These are phyloP conservation scores for Lizanozyma gosingica DNA, from an alignment of 1,139 yeast species.

Conservation along the genomic window DNA sequence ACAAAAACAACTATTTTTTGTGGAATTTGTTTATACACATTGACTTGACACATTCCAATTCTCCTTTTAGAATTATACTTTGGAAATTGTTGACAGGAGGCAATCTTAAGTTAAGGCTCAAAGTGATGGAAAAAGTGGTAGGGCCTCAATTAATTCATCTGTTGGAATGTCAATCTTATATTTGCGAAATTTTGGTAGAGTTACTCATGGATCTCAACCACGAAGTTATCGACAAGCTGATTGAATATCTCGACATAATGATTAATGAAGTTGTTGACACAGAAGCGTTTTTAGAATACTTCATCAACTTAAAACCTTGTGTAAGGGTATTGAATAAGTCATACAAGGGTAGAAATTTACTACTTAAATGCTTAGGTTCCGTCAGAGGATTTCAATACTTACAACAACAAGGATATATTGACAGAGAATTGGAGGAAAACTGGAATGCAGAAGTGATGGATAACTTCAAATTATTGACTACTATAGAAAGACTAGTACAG, in stretches of 20 bases:
- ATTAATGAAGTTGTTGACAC: background rate
- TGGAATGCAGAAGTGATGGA: slow-evolving; percentile 15
- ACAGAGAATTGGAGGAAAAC: slow-evolving; percentile 17
- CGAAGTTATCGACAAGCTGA: slow-evolving; percentile 6
- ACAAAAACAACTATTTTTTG: slow-evolving; percentile 43
- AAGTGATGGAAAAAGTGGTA: background rate
- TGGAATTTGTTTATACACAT: slow-evolving; percentile 25
- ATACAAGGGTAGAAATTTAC: slow-evolving; percentile 18
- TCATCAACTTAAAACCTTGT: slow-evolving; percentile 26
- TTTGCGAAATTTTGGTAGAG: background rate
- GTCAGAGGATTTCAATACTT: slow-evolving; percentile 30
- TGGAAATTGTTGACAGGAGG: slow-evolving; percentile 9
- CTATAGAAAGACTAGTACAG: slow-evolving; percentile 17
- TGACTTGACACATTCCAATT: slow-evolving; percentile 1
- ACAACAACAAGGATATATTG: slow-evolving; percentile 25
- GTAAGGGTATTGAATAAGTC: slow-evolving; percentile 17
- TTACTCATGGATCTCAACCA: background rate
- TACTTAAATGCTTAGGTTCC: slow-evolving; percentile 21
- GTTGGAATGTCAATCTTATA: background rate
- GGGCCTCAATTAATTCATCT: background rate
- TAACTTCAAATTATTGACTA: slow-evolving; percentile 15
- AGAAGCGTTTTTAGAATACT: slow-evolving; percentile 10
- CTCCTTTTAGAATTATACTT: slow-evolving; percentile 11
- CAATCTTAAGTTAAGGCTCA: background rate
- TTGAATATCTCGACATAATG: slow-evolving; percentile 1